phyloP scores from a whole-genome alignment of 2,329 filamentous ascomycete genomes.

The Penicillium palitans region DNA sequence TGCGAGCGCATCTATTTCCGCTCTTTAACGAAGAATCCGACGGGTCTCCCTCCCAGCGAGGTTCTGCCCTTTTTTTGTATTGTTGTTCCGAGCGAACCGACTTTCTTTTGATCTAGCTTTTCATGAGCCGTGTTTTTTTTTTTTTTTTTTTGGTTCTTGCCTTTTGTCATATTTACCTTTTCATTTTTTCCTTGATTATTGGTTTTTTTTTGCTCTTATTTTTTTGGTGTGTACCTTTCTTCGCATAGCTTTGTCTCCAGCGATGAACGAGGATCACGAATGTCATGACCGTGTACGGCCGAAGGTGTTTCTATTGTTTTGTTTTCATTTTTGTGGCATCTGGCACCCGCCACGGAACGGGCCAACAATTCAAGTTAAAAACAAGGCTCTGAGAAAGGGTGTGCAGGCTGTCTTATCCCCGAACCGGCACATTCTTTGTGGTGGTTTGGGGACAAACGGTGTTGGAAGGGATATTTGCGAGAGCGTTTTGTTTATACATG shows the following conservation, averaged over 20 bases:
- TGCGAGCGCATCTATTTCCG: constrained; percentile 23
- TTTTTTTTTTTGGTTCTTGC: constrained; percentile 1
- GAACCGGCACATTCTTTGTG: constrained; percentile 17
- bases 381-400: not conserved
- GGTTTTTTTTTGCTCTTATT: constrained; percentile 27
- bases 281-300: constrained; percentile 44
- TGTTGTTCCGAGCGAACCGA: constrained; percentile 20
- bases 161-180: constrained; percentile 33
- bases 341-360: constrained; percentile 5
- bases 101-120: constrained; percentile 27
- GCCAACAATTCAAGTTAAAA: constrained; percentile 9
- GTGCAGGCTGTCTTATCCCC: constrained; percentile 6
- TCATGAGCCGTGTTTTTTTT: constrained; percentile 14
- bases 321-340: constrained; percentile 17
- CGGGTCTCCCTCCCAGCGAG: constrained; percentile 17
- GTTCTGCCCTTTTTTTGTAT: constrained; percentile 11
- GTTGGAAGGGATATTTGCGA: constrained; percentile 13
- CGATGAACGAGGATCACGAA: constrained; percentile 46
- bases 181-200: constrained; percentile 23
- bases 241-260: constrained; percentile 38
- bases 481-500: constrained; percentile 24
- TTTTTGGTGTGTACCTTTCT: constrained; percentile 40
- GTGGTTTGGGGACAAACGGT: constrained; percentile 13
- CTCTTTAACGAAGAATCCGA: constrained; percentile 18
- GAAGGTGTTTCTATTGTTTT: constrained; percentile 26